A percentile compares a stretch with the other conserved stretches of the same genome.
Evolutionary conservation across 768 basidiomycete genomes (phyloP).

Genomic region (Cystofilobasidium macerans): DNA sequence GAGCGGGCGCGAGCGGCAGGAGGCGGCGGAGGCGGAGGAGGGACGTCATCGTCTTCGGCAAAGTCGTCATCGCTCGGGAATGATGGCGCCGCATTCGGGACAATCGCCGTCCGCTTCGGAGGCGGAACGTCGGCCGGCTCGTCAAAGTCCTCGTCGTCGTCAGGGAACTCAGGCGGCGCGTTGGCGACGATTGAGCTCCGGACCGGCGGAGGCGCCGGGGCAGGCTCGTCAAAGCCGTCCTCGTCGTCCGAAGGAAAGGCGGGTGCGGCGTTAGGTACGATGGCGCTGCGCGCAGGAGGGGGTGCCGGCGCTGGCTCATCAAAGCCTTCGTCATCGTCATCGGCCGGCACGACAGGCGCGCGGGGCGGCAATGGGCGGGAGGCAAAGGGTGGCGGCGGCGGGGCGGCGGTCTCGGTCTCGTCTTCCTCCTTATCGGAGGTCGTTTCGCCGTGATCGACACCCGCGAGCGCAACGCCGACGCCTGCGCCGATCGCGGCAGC

Average conservation of each 20-base stretch:
- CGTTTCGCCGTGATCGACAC: slow-evolving; percentile 5
- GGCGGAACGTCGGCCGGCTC: slow-evolving; percentile 40
- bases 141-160: slow-evolving; percentile 38
- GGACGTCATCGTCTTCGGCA: slow-evolving; percentile 5
- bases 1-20: slow-evolving; percentile 33
- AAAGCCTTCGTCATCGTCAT: slow-evolving; percentile 18
- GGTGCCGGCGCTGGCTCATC: slow-evolving; percentile 32
- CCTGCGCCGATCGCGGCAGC: slow-evolving; percentile 27
- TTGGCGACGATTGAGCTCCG: slow-evolving; percentile 44
- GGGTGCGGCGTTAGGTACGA: slow-evolving; percentile 2
- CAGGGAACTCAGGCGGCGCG: slow-evolving; percentile 25
- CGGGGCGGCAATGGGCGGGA: slow-evolving; percentile 14
- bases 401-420: not conserved
- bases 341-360: slow-evolving; percentile 2
- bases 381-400: slow-evolving; percentile 10
- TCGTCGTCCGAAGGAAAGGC: slow-evolving; percentile 35
- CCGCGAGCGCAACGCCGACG: slow-evolving; percentile 26
- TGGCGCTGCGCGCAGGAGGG: slow-evolving; percentile 20
- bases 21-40: slow-evolving; percentile 22
- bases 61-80: slow-evolving; percentile 24
- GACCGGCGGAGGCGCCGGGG: slow-evolving; percentile 40
- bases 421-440: slow-evolving; percentile 13
- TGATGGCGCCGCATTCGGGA: slow-evolving; percentile 38
- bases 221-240: slow-evolving; percentile 37
- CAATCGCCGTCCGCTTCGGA: slow-evolving; percentile 40